Evolutionary conservation across 2,329 filamentous ascomycete genomes (phyloP).

Genomic region (Paramyrothecium sp.): DNA sequence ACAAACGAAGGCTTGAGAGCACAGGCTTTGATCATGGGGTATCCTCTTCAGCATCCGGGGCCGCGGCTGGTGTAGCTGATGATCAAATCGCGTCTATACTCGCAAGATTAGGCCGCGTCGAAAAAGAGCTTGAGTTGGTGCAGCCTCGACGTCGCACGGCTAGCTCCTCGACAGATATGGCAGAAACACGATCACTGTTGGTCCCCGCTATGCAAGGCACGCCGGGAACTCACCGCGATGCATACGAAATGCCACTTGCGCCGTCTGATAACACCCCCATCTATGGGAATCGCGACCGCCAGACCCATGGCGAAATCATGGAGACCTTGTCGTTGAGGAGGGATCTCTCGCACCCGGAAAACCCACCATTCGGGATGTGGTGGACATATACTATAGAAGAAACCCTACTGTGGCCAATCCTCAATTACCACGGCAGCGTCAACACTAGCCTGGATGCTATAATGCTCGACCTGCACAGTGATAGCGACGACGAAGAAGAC

Average conservation of each 20-base stretch:
- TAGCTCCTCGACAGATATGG: neutral
- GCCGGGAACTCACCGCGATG: neutral
- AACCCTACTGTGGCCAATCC: slow-evolving; percentile 5
- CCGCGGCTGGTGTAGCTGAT: neutral
- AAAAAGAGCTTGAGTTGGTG: neutral
- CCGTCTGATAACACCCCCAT: neutral
- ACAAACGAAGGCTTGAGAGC: too few relatives aligned
- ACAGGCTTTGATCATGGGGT: too few relatives aligned
- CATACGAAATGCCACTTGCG: neutral
- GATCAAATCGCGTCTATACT: neutral
- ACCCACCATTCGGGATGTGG: slow-evolving; percentile 5
- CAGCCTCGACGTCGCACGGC: neutral
- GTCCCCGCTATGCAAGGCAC: neutral
- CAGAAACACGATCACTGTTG: neutral
- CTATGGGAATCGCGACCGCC: neutral
- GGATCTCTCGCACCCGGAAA: neutral
- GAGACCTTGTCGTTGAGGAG: slow-evolving; percentile 1
- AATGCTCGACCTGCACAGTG: neutral
- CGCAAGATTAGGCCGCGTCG: neutral
- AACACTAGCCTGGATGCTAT: slow-evolving; percentile 3
- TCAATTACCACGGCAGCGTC: slow-evolving; percentile 1
- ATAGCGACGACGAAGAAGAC: slow-evolving; percentile 1
- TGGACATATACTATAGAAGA: slow-evolving; percentile 7
- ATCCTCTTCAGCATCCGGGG: neutral
- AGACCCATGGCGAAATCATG: slow-evolving; percentile 3